Evolutionary conservation across 164 flowering plant genomes (phyloP).

Genomic region (Malania oleifera): DNA sequence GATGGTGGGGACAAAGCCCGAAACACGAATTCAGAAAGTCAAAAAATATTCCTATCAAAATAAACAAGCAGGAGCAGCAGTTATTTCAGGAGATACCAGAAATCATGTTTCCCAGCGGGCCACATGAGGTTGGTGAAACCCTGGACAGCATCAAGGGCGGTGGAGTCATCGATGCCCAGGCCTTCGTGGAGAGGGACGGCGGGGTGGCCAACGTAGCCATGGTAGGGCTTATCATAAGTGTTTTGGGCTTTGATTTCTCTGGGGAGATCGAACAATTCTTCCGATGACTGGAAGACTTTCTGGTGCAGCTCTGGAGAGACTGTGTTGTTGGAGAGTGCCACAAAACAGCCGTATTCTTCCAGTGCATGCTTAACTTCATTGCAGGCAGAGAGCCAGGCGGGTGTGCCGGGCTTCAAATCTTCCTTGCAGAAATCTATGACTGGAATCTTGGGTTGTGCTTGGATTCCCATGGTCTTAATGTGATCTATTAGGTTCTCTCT

Average conservation of each 20-base stretch:
- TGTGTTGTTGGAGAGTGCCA: conserved; percentile 19
- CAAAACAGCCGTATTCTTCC: conserved; percentile 44
- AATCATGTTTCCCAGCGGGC: conserved; percentile 28
- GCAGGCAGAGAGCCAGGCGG: conserved; percentile 24
- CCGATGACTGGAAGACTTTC: conserved; percentile 17
- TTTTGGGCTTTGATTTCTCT: conserved; percentile 33
- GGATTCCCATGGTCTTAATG: conserved; percentile 34
- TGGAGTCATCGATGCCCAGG: conserved; percentile 38
- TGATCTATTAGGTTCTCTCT: no score
- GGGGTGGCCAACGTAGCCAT: conserved; percentile 39
- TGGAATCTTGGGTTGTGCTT: conserved; percentile 14
- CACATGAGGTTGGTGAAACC: conserved; percentile 42
- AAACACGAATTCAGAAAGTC: no score
- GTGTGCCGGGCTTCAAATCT: conserved; percentile 27
- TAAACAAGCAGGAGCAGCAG: background rate
- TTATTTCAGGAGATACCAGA: background rate
- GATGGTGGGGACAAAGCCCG: no score
- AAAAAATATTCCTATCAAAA: no score
- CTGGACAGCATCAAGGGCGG: conserved; percentile 19
- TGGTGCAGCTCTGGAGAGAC: conserved; percentile 19
- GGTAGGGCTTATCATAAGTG: conserved; percentile 31
- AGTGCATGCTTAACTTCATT: conserved; percentile 26
- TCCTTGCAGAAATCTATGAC: conserved; percentile 29
- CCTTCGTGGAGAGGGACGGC: conserved; percentile 41
- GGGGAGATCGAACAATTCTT: conserved; percentile 42